Conservation (phyloP, 306 rosid species). For the Abrus precatorius region DNA sequence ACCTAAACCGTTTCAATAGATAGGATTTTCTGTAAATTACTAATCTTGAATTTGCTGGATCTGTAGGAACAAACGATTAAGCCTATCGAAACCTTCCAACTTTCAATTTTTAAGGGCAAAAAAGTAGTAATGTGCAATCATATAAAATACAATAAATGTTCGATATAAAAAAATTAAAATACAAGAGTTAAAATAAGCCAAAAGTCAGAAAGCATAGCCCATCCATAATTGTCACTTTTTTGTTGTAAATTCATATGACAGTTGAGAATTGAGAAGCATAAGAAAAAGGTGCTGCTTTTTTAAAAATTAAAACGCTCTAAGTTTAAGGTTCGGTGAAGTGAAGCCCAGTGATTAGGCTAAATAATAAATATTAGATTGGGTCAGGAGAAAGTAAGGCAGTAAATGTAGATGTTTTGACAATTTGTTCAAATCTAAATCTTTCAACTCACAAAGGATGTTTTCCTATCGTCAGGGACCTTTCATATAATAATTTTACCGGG, state of each 20-base stretch:
- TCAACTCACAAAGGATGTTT: constrained; percentile 32
- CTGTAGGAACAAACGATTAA: not conserved
- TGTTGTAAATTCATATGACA: constrained; percentile 10
- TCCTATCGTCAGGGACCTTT: constrained; percentile 77
- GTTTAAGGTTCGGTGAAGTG: constrained; percentile 9
- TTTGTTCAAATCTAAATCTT: constrained; percentile 24
- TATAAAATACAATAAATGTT: not conserved
- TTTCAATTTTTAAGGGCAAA: constrained; percentile 8
- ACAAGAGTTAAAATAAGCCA: not conserved
- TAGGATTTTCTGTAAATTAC: constrained; percentile 1
- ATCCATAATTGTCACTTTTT: not conserved
- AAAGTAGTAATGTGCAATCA: not conserved
- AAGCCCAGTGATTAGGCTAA: not conserved
- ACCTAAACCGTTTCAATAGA: constrained; percentile 12
- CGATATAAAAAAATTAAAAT: too few species aligned
- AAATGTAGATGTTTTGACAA: constrained; percentile 7
- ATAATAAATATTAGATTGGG: constrained; percentile 3
- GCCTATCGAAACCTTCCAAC: constrained; percentile 25
- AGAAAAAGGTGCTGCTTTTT: not conserved
- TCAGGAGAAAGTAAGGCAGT: not conserved
- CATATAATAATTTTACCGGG: constrained; percentile 80
- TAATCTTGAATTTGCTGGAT: constrained; percentile 13
- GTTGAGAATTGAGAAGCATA: constrained; percentile 15
- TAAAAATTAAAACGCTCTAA: not conserved
- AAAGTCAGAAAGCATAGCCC: not conserved